Evolutionary conservation across 2,329 filamentous ascomycete genomes (phyloP).

Genomic region (Daldinia sp.): DNA sequence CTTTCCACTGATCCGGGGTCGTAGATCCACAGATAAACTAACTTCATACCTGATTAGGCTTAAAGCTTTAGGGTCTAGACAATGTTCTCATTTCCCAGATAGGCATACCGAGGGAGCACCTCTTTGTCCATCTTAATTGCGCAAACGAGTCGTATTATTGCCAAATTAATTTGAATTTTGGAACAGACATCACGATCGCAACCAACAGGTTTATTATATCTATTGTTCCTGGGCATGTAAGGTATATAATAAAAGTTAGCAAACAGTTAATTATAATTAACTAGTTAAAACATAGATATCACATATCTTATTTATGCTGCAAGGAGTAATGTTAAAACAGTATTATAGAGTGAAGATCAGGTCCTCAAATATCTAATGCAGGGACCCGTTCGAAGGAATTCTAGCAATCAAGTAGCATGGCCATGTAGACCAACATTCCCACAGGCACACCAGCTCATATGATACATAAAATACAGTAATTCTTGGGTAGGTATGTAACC

Average conservation of each 20-base stretch:
- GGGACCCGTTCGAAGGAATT: not conserved
- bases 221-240: too few relatives aligned
- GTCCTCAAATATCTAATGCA: slow-evolving; percentile 6
- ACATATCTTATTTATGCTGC: not conserved
- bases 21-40: slow-evolving; percentile 29
- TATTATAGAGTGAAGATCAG: slow-evolving; percentile 3
- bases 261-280: slow-evolving; percentile 15
- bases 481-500: not conserved
- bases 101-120: slow-evolving; percentile 34
- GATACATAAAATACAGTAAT: slow-evolving; percentile 16
- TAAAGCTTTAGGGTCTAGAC: slow-evolving; percentile 11
- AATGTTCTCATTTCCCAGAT: slow-evolving; percentile 25
- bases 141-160: slow-evolving; percentile 28
- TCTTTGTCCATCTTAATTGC: slow-evolving; percentile 32
- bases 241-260: slow-evolving; percentile 4
- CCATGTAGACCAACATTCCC: not conserved
- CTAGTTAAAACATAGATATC: not conserved
- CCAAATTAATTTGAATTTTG: slow-evolving; percentile 29
- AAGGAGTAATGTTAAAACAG: slow-evolving; percentile 14
- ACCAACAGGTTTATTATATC: slow-evolving; percentile 2
- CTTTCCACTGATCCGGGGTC: slow-evolving; percentile 37
- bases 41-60: slow-evolving; percentile 23
- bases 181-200: slow-evolving; percentile 6
- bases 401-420: slow-evolving; percentile 14
- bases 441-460: slow-evolving; percentile 17